Base-by-base conservation (phyloP, 179 eudicot genomes). In the Spergularia azorica region DNA sequence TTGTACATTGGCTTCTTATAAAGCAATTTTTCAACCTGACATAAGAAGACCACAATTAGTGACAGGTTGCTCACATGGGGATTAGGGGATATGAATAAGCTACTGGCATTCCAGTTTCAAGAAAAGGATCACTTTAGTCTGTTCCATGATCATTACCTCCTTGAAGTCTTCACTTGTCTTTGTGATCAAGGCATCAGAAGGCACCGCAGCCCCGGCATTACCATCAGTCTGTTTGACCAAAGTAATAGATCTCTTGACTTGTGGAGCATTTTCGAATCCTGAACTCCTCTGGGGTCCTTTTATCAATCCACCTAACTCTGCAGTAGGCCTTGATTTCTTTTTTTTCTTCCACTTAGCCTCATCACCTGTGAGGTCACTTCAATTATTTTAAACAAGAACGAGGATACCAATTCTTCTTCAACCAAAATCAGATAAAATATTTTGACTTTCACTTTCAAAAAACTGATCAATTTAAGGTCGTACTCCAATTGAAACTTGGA, bases 301-400 rank as follows among this genome's bases (percentile, higher is more conserved):
- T 50, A 75, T 80, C 46, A 62, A 58, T 65, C 84, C 88, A 76
- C 80, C 65, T 57, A 83, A 84, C 73, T 78, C 79, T 57, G 81
- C 85, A 16, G 48, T 77, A 75, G 88, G 84, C 79, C 74, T 85
- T n/a, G 79, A 61, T 85, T 91, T 95, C 79, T 89, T 90, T 83
- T 91, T 95, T 89, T 87, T 91, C 83, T 88, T 93, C 82, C 92
- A 79, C 67, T 88, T 91, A 70, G 87, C 85, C 71, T 82, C 96
- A 36, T 89, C 94, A 86, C 94, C 99, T 93, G 86, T 82, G 80
- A 9, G 78, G 57, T 17, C n/a, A 17, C 61, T 43, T 63, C 46
- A 26, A 54, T 76, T 46, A 59, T 39, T 32, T 66, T 39, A 13
- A 20, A 57, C 57, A 9, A 32, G 43, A 50, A 43, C 58, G 9